Evolutionary conservation across 164 flowering plant species (phyloP), one percentile per base, ranked within the genome.

Genomic region (Brasenia schreberi): DNA sequence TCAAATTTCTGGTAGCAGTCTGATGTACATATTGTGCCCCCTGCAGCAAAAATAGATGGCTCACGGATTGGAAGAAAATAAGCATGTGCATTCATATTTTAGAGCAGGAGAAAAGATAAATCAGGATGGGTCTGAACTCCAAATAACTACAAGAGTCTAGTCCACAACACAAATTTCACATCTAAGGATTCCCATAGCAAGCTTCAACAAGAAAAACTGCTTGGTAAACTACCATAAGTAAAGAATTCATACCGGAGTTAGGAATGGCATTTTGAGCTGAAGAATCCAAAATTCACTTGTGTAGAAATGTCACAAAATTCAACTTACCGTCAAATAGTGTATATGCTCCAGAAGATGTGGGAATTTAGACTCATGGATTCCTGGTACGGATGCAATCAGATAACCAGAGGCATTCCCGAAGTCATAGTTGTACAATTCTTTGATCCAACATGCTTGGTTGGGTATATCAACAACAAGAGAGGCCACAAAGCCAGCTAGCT

Each of bases 401-500:
- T 92, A 73, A 67, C 84, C 92, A 59, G 49, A 66, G 62, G 96
- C 92, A 59, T 74, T 79, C 18, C 62, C 64, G 70, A 89, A 92
- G 68, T 89, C 85, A 75, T 87, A 92, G 67, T 87, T 86, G n/a
- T 89, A 70, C 79, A 89, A 64, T 73, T 85, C 88, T 42, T 63
- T 43, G 64, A 87, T 82, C 98, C 96, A 92, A 56, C 85, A 78
- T 62, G 88, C 92, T 76, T 89, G 88, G 71, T 79, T 77, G 42
- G 92, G 88, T 59, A 82, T 82, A 82, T 86, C 95, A 78, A 66
- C 77, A 45, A 92, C 39, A 67, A 89, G 90, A 64, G 84, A 78
- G 69, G 96, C 90, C 75, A 89, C 71, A 74, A 89, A 89, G 61
- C 88, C 89, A 70, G 96, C 96, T 67, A 92, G 79, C 77, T 92